Base-by-base conservation (phyloP, 2,329 filamentous ascomycete genomes). In the Immersiporthe knoxdaviesiana region DNA sequence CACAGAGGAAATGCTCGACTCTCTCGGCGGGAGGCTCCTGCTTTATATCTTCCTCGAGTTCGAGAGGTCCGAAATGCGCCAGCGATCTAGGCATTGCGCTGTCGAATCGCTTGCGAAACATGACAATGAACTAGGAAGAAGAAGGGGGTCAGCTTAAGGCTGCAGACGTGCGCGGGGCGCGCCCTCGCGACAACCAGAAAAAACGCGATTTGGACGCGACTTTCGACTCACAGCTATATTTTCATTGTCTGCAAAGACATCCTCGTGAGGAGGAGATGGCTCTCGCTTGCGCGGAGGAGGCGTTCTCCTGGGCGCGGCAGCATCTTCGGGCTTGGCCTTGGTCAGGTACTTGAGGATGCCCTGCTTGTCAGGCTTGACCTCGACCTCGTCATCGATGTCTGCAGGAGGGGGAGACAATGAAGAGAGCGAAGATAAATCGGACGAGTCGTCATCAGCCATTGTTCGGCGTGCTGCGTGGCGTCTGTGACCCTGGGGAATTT, bases 61-160 rank as follows among this genome's bases (percentile, higher is more conserved):
- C 97, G 81, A 99, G 95, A 16, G 96, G 96, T 30, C 96, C 96
- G 74, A 97, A 93, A 78, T 97, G 92, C 73, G 92, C 86, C 47
- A 97, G 85, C 41, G 93, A 96, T 80, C 94, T 91, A 62, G 94
- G 91, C 74, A 99, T 96, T 71, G 89, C 91, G 71, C 97, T 94
- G 81, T 87, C 90, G 81, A 99, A 98, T 77, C 96, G 93, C 80
- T 92, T 92, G 79, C 95, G 90, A 82, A 98, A 99, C 93, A 97
- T 97, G 74, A 98, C 93, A 80, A 99, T 92, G 82, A 99, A 97
- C 93, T 97, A 76, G 39, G 7, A 47, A 71, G 74, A n/a, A n/a
- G n/a, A n/a, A n/a, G n/a, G n/a, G n/a, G 70, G 75, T 80, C 77
- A 81, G 79, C 75, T 7, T 69, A 77, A 73, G 77, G 76, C 72